phyloP scores from a whole-genome alignment of 2,329 filamentous ascomycete species.

The Penicillium paneum region DNA sequence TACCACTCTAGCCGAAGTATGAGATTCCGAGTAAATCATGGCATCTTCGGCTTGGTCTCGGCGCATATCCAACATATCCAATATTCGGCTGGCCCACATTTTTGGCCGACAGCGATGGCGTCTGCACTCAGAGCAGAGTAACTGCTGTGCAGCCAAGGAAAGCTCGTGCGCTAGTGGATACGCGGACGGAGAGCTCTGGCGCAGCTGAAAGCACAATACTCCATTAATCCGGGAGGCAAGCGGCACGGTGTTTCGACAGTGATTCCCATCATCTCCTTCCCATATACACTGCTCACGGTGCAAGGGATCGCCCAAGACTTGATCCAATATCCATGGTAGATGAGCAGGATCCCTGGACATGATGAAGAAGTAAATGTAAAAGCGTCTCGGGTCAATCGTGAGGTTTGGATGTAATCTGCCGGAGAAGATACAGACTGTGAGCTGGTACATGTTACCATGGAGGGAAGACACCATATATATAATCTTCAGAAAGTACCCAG shows the following conservation, averaged over 20 bases:
- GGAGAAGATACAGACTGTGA: neutral
- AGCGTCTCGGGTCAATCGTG: neutral
- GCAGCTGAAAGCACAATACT: slow-evolving; percentile 1
- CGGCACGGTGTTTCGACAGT: neutral
- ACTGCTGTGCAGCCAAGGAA: neutral
- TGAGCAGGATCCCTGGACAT: neutral
- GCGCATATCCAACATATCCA: too few species aligned
- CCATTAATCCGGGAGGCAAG: neutral
- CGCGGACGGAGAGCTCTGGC: neutral
- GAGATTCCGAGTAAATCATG: too few species aligned
- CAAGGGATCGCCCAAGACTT: neutral
- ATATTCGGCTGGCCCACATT: too few species aligned
- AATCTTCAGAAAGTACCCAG: neutral
- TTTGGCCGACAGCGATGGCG: neutral
- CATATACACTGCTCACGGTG: slow-evolving; percentile 1
- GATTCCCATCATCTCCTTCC: neutral
- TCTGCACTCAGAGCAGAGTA: neutral
- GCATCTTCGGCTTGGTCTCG: too few species aligned
- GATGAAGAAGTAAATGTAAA: neutral
- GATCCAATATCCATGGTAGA: neutral
- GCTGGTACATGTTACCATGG: neutral
- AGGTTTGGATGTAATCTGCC: neutral
- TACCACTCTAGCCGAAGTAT: too few species aligned
- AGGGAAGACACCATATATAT: neutral
- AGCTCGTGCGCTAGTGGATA: neutral